phyloP scores from a whole-genome alignment of 805 yeast genomes.

The Kodamaea kaohsiungensis region DNA sequence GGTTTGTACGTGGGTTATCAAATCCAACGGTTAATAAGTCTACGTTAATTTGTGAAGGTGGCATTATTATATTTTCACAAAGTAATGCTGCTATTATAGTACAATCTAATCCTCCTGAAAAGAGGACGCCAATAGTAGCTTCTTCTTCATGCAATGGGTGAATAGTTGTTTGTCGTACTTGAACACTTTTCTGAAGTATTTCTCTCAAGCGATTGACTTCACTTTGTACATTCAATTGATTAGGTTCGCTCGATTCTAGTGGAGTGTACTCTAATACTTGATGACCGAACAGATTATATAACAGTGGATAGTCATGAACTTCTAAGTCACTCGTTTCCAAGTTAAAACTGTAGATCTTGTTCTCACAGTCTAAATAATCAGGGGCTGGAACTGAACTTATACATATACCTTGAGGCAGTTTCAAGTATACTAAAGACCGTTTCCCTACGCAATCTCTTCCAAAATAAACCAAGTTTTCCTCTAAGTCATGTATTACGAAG shows the following conservation, averaged over 20 bases:
- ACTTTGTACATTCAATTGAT: neutral
- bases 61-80: conserved; percentile 20
- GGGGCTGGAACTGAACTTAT: conserved; percentile 38
- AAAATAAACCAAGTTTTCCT: conserved; percentile 52
- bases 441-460: conserved; percentile 86
- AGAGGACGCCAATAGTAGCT: conserved; percentile 58
- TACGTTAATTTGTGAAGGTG: conserved; percentile 28
- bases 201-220: neutral
- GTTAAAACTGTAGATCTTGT: conserved; percentile 40
- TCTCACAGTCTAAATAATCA: conserved; percentile 55
- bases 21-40: conserved; percentile 93
- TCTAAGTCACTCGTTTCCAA: neutral
- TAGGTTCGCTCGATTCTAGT: neutral
- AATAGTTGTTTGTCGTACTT: conserved; percentile 57
- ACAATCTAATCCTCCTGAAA: conserved; percentile 96
- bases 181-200: conserved; percentile 34
- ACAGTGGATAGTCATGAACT: neutral
- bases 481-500: conserved; percentile 50
- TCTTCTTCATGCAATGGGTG: conserved; percentile 50
- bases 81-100: conserved; percentile 68
- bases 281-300: neutral
- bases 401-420: conserved; percentile 33
- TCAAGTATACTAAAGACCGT: conserved; percentile 62
- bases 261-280: neutral
- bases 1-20: conserved; percentile 78